Evolutionary conservation across 129 eudicot genomes (phyloP), one percentile per base, ranked within the genome.

Genomic region (Helianthus tuberosus): DNA sequence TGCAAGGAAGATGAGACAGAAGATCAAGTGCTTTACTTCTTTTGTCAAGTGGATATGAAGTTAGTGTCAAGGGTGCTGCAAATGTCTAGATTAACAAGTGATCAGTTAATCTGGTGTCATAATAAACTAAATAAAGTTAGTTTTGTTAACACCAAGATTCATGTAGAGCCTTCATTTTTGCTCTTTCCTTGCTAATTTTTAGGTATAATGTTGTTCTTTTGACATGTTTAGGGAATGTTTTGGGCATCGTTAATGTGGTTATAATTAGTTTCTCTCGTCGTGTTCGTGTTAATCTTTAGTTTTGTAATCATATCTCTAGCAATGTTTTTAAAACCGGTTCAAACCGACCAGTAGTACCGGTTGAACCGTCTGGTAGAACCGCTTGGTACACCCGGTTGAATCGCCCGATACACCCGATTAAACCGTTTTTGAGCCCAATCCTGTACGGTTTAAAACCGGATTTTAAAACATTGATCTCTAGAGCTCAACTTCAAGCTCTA

Each of bases 31-130:
- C 84, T 91, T 44, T 85, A 82, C 71, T 95, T 89, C 77, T 95
- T 95, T 79, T 87, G 92, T 58, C 96, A 91, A 86, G 96, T 95
- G 41, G 99, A 91, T 78, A 76, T 91, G 94, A 95, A 77, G 63
- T 66, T 95, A 61, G 92, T 95, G 32, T 79, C 80, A 43, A 88
- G 97, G 60, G 99, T 91, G 29, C 70, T 95, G 25, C 91, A 89
- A 32, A 91, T 95, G 99, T 82, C 91, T 23, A 89, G 58, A 74
- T 54, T 91, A 78, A 86, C 96, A 8, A 85, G 84, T 43, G 99
- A 95, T 1, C 99, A 95, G 54, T 75, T 95, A 44, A 50, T 79
- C 8, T 95, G 99, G 99, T 95, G 99, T 72, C 81, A 73, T 48
- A 87, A 86, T 74, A 95, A 95, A 81, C 78, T 95, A 29, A 85